These are phyloP conservation scores for Cotoneaster glaucophyllus DNA, from an alignment of 306 rosid species.

Conservation along the genomic window DNA sequence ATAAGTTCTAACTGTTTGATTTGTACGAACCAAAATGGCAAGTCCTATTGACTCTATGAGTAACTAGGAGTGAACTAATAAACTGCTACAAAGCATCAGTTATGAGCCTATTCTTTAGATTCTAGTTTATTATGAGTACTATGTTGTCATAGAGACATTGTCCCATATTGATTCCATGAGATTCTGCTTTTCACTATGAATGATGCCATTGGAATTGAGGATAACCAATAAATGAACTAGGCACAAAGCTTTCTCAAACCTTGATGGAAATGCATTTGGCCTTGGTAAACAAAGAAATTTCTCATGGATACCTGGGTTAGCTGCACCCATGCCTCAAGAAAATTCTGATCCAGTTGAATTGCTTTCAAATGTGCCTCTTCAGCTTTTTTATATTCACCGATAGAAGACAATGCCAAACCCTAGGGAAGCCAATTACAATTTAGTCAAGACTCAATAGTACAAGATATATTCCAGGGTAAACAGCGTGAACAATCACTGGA, in stretches of 20 bases:
- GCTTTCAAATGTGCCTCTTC: constrained; percentile 82
- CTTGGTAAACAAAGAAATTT: constrained; percentile 11
- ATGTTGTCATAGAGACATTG: background rate
- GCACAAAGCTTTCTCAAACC: background rate
- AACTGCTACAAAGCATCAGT: background rate
- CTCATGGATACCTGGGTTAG: constrained; percentile 60
- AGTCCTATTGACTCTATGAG: background rate
- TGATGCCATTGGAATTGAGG: background rate
- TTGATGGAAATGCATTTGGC: background rate
- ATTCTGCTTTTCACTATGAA: background rate
- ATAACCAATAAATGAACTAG: background rate
- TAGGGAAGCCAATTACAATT: constrained; percentile 24
- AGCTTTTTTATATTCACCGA: constrained; percentile 71
- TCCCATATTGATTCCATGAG: background rate
- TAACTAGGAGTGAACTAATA: background rate
- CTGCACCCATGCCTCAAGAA: constrained; percentile 86
- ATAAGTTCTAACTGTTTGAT: background rate
- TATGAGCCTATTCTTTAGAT: background rate
- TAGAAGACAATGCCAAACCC: constrained; percentile 81
- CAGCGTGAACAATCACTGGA: constrained; percentile 14
- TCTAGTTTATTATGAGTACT: background rate
- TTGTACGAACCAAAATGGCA: background rate
- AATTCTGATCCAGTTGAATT: constrained; percentile 60
- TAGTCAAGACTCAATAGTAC: constrained; percentile 11
- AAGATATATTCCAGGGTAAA: constrained; percentile 4